phyloP scores from a whole-genome alignment of 306 rosid species.

The Macrotyloma uniflorum region DNA sequence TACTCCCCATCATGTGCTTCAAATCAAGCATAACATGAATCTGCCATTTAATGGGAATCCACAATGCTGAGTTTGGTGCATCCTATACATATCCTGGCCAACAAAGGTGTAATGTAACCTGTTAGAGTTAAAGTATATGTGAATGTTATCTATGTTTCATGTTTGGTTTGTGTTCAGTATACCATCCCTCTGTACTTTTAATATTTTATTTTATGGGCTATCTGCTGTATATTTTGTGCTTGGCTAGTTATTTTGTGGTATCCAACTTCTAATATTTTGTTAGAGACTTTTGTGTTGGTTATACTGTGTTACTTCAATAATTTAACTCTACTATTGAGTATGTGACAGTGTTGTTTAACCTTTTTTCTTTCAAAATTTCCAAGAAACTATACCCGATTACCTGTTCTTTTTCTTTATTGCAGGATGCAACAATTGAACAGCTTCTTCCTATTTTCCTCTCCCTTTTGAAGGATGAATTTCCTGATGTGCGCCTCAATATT shows the following conservation, averaged over 20 bases:
- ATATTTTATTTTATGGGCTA: background rate
- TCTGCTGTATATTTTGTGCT: background rate
- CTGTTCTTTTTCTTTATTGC: constrained; percentile 25
- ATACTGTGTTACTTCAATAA: background rate
- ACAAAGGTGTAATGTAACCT: background rate
- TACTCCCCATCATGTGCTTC: background rate
- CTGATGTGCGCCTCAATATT: constrained; percentile 84
- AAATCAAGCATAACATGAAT: background rate
- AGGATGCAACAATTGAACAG: constrained; percentile 87
- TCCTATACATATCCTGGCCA: background rate
- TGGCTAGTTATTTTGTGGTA: background rate
- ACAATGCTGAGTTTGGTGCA: constrained; percentile 3
- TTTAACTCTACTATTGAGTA: background rate
- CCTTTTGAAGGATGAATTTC: constrained; percentile 88
- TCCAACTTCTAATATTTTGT: background rate
- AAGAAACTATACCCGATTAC: background rate
- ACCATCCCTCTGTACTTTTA: background rate
- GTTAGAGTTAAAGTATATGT: background rate
- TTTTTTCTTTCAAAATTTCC: background rate
- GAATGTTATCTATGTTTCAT: background rate
- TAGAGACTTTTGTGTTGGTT: background rate
- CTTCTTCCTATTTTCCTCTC: constrained; percentile 93
- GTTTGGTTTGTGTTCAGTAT: background rate
- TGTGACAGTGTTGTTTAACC: background rate
- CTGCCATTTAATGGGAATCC: background rate